Percentiles rank a stretch among this genome's conserved stretches.
Conservation (phyloP, 1,139 yeast species). For the Candida gigantensis region DNA sequence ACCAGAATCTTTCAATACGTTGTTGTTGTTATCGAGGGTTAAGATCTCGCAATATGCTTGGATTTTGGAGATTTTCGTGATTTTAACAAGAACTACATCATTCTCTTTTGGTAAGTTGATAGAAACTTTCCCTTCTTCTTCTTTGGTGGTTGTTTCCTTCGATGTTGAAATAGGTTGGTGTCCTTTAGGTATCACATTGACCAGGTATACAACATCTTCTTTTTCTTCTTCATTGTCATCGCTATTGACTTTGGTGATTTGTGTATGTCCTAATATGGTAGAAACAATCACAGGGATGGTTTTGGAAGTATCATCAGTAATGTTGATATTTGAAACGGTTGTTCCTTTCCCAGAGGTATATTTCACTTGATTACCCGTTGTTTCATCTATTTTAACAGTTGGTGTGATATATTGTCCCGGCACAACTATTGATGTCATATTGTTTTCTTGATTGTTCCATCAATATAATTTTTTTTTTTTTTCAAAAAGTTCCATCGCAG, state of each 20-base stretch:
- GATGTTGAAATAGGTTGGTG: neutral
- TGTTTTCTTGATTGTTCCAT: constrained; percentile 1
- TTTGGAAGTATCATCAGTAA: constrained; percentile 26
- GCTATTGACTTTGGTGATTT: constrained; percentile 26
- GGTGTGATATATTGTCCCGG: constrained; percentile 73
- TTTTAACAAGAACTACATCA: constrained; percentile 77
- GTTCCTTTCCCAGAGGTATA: constrained; percentile 44
- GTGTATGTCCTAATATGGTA: constrained; percentile 64
- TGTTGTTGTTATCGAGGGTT: constrained; percentile 70
- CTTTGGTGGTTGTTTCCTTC: neutral
- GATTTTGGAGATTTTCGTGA: constrained; percentile 62
- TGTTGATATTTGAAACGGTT: constrained; percentile 31
- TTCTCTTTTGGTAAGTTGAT: constrained; percentile 79
- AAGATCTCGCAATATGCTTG: constrained; percentile 85
- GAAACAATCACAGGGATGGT: constrained; percentile 58
- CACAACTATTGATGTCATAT: constrained; percentile 36
- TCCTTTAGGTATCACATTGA: constrained; percentile 30
- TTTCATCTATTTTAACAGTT: constrained; percentile 28
- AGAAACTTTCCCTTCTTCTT: constrained; percentile 20
- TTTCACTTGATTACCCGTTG: constrained; percentile 18
- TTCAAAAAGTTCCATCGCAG: too few relatives aligned
- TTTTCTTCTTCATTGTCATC: constrained; percentile 11
- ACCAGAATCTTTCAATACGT: constrained; percentile 63
- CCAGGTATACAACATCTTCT: constrained; percentile 24
- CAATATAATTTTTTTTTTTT: constrained; percentile 1